These are phyloP conservation scores for Aspergillus fijiensis DNA, from an alignment of 2,329 filamentous ascomycete genomes.

Conservation along the genomic window DNA sequence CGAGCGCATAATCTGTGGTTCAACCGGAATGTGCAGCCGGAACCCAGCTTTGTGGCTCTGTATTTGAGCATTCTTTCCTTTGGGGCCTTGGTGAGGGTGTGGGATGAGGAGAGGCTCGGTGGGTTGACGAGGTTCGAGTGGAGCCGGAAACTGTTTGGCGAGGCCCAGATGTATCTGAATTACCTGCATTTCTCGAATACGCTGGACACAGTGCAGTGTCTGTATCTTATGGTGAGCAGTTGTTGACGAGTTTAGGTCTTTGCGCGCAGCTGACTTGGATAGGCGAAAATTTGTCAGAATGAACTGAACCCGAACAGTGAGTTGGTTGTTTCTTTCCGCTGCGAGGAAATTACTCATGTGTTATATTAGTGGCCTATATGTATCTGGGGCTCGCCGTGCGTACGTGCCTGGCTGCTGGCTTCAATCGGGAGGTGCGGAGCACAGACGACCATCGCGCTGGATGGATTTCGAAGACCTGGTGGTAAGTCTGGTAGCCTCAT, in stretches of 20 bases:
- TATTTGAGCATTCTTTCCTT: conserved; percentile 51
- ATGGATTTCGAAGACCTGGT: conserved; percentile 49
- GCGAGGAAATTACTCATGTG: conserved; percentile 15
- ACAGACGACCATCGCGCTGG: conserved; percentile 36
- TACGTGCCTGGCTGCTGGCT: conserved; percentile 50
- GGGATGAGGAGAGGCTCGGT: conserved; percentile 46
- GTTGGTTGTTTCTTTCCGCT: conserved; percentile 11
- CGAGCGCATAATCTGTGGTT: conserved; percentile 49
- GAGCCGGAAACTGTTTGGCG: conserved; percentile 49
- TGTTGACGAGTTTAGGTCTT: rapidly evolving
- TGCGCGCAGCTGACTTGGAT: not conserved
- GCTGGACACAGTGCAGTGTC: conserved; percentile 50
- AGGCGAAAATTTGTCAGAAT: conserved; percentile 53
- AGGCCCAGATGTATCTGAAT: conserved; percentile 42
- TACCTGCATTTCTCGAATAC: conserved; percentile 47
- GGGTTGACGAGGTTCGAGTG: conserved; percentile 48
- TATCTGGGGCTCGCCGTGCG: conserved; percentile 51
- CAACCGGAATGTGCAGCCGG: conserved; percentile 28
- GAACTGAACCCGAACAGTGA: conserved; percentile 50
- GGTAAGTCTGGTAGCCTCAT: conserved; percentile 32
- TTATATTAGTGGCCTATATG: conserved; percentile 44
- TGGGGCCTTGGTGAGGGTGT: conserved; percentile 47
- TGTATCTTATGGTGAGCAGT: conserved; percentile 46
- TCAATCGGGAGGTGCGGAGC: conserved; percentile 45
- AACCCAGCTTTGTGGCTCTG: conserved; percentile 47